These are phyloP conservation scores for Aspergillus niger DNA, from an alignment of 2,329 filamentous ascomycete genomes.

Conservation along the genomic window DNA sequence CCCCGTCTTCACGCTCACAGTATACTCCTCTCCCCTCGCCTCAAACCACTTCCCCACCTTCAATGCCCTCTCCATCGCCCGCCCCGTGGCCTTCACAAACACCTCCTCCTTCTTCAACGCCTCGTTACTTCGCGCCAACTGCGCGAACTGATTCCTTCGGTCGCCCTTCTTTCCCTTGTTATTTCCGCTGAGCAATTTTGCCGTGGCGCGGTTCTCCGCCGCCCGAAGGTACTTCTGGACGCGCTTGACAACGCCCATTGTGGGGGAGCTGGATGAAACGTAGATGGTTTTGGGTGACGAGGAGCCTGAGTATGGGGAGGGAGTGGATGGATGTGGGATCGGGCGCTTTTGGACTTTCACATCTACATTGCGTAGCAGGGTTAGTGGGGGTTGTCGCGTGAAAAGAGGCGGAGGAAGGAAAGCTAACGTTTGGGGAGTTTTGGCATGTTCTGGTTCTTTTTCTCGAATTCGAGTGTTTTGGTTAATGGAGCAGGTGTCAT, in stretches of 20 bases:
- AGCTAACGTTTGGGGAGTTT: conserved; percentile 40
- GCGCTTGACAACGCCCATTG: conserved; percentile 62
- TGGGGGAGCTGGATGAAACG: conserved; percentile 56
- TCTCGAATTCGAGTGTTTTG: conserved; percentile 37
- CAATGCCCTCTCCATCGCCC: conserved; percentile 60
- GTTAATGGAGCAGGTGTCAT: neutral
- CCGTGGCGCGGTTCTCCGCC: conserved; percentile 55
- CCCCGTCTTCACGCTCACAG: conserved; percentile 57
- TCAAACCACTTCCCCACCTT: conserved; percentile 60
- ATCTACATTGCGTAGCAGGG: conserved; percentile 35
- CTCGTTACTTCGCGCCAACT: conserved; percentile 37
- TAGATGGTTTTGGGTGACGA: conserved; percentile 58
- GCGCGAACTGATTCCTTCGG: conserved; percentile 34
- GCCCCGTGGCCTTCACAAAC: conserved; percentile 61
- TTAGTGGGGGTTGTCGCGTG: neutral
- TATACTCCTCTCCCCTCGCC: conserved; percentile 48
- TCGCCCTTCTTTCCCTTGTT: conserved; percentile 20
- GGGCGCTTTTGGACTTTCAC: conserved; percentile 57
- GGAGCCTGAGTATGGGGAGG: conserved; percentile 55
- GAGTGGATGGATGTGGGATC: conserved; percentile 57
- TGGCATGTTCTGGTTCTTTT: conserved; percentile 40
- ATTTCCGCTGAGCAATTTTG: conserved; percentile 41
- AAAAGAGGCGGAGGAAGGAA: neutral
- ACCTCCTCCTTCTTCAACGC: conserved; percentile 51
- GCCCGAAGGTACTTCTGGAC: conserved; percentile 57